Conservation (phyloP, 2,329 filamentous ascomycete genomes). For the Laburnicola sp. region DNA sequence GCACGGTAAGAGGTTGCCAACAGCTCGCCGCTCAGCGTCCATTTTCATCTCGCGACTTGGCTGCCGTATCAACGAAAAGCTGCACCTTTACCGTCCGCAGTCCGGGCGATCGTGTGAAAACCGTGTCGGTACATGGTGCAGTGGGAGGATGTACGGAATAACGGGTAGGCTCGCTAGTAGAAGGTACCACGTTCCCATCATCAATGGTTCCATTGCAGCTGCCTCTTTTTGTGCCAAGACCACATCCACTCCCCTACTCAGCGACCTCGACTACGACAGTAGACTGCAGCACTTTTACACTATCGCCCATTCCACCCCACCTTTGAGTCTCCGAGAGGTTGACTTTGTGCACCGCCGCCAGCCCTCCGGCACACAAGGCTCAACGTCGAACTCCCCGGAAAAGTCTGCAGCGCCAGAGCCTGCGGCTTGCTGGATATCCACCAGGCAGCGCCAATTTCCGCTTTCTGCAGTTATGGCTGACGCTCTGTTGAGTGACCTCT, state of each 20-base stretch:
- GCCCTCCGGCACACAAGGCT: background rate
- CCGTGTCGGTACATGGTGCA: background rate
- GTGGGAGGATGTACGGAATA: no score
- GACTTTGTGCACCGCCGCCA: background rate
- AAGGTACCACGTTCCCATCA: no score
- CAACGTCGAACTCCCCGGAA: background rate
- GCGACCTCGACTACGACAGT: background rate
- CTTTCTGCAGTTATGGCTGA: conserved; percentile 32
- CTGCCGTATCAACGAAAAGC: conserved; percentile 3
- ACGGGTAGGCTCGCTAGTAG: no score
- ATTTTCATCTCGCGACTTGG: background rate
- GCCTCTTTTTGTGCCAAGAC: conserved; percentile 9
- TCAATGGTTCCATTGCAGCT: background rate
- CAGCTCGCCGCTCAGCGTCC: no score
- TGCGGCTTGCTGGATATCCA: background rate
- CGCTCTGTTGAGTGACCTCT: conserved; percentile 48
- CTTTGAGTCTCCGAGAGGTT: background rate
- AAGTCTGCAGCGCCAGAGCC: background rate
- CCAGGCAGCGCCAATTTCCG: background rate
- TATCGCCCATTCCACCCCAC: background rate
- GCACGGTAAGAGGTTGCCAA: no score
- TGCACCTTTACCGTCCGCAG: background rate
- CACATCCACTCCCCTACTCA: conserved; percentile 1
- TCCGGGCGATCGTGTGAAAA: background rate
- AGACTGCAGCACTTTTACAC: background rate